Evolutionary conservation across 2,329 filamentous ascomycete genomes (phyloP).

Genomic region (Parastagonospora nodorum): DNA sequence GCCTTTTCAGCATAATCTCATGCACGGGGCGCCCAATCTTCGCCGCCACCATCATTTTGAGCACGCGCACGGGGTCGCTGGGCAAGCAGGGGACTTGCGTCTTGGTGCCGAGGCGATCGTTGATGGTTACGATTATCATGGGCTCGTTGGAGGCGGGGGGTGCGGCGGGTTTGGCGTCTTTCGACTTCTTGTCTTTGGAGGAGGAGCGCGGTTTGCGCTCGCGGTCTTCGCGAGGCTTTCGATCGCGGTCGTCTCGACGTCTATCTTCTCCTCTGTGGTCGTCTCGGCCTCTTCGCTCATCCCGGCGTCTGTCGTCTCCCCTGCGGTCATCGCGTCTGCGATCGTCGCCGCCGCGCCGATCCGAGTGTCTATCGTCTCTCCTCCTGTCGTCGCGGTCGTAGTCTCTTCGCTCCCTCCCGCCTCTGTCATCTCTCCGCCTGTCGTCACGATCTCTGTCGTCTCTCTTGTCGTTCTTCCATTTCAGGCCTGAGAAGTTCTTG

Average conservation of each 20-base stretch:
- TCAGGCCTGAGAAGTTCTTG: constrained; percentile 58
- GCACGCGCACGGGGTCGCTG: constrained; percentile 79
- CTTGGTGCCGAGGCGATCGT: constrained; percentile 95
- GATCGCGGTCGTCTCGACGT: constrained; percentile 1
- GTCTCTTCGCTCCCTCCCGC: constrained; percentile 38
- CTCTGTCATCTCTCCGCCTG: constrained; percentile 49
- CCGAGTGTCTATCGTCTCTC: constrained; percentile 24
- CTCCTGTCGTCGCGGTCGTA: constrained; percentile 10
- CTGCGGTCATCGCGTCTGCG: constrained; percentile 46
- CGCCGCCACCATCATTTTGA: constrained; percentile 90
- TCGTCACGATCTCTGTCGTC: constrained; percentile 44
- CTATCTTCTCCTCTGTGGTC: constrained; percentile 14
- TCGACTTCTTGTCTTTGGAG: constrained; percentile 29
- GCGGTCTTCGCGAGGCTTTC: constrained; percentile 14
- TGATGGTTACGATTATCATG: constrained; percentile 93
- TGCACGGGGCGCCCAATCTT: constrained; percentile 86
- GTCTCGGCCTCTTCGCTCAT: constrained; percentile 17
- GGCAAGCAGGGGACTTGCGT: constrained; percentile 88
- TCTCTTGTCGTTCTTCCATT: constrained; percentile 57
- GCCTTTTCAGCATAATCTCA: constrained; percentile 89
- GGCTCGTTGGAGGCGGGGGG: constrained; percentile 61
- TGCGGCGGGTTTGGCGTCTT: constrained; percentile 29
- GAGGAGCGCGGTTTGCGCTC: constrained; percentile 33
- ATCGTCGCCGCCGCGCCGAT: constrained; percentile 46
- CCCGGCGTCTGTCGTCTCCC: constrained; percentile 8